phyloP scores from a whole-genome alignment of 805 yeast species.

The Ogataea saltuana region DNA sequence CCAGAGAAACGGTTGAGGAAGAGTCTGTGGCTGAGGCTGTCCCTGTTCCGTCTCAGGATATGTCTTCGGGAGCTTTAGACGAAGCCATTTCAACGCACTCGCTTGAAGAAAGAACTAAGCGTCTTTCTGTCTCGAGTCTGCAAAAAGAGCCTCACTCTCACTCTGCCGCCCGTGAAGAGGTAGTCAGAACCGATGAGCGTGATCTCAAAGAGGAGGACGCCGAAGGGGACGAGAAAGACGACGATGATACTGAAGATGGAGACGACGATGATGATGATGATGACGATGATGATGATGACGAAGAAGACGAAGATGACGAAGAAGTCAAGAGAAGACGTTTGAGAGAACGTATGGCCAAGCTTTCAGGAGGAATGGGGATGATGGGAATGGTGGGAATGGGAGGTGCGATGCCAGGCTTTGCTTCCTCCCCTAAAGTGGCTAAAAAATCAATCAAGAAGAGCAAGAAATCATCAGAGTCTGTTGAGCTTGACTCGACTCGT shows the following conservation, averaged over 20 bases:
- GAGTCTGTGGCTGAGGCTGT: slow-evolving; percentile 21
- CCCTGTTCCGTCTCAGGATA: too few species aligned
- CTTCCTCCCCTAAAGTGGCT: slow-evolving; percentile 29
- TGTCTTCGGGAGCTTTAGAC: too few species aligned
- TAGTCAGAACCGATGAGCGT: background rate
- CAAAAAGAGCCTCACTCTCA: slow-evolving; percentile 30
- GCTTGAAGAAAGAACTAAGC: too few species aligned
- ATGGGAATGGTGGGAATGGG: slow-evolving; percentile 68
- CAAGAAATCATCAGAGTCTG: slow-evolving; percentile 19
- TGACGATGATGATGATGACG: slow-evolving; percentile 51
- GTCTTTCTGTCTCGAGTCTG: background rate
- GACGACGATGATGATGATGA: slow-evolving; percentile 45
- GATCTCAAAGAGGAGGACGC: background rate
- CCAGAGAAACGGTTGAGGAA: slow-evolving; percentile 24
- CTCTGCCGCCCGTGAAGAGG: slow-evolving; percentile 32
- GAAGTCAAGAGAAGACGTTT: slow-evolving; percentile 73
- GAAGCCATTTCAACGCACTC: too few species aligned
- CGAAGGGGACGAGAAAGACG: slow-evolving; percentile 17
- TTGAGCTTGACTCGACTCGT: slow-evolving; percentile 35
- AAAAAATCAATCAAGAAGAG: slow-evolving; percentile 27
- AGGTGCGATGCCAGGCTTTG: slow-evolving; percentile 38
- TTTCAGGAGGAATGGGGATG: slow-evolving; percentile 84
- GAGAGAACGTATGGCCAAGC: slow-evolving; percentile 93
- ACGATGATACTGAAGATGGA: slow-evolving; percentile 33
- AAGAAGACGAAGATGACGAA: slow-evolving; percentile 70